phyloP scores from a whole-genome alignment of 2,329 filamentous ascomycete species.

The Dichotomopilus funicola region DNA sequence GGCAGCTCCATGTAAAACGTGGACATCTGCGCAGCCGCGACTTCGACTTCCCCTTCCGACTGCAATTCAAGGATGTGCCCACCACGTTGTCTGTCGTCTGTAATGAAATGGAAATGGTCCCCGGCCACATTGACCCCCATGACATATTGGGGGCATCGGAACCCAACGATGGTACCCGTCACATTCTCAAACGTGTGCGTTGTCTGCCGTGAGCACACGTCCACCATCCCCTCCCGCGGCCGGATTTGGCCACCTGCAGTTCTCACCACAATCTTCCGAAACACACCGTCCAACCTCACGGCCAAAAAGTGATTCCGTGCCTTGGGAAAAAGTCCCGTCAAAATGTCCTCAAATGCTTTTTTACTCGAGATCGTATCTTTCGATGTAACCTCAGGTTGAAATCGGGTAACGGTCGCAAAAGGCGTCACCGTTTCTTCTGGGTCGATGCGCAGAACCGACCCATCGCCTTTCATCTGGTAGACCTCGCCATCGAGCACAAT shows the following conservation, averaged over 20 bases:
- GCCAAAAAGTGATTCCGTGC: conserved; percentile 28
- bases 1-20: conserved; percentile 30
- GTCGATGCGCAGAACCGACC: conserved; percentile 24
- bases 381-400: conserved; percentile 22
- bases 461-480: conserved; percentile 33
- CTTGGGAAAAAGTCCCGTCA: conserved; percentile 23
- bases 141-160: conserved; percentile 28
- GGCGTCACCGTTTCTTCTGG: conserved; percentile 26
- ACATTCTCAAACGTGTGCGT: conserved; percentile 25
- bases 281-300: conserved; percentile 28
- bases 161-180: conserved; percentile 29
- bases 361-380: conserved; percentile 25
- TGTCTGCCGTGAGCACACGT: conserved; percentile 27
- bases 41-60: conserved; percentile 28
- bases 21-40: conserved; percentile 26
- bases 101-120: conserved; percentile 32
- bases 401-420: conserved; percentile 31
- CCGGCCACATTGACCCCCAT: conserved; percentile 32
- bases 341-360: conserved; percentile 21
- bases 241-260: conserved; percentile 29
- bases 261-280: conserved; percentile 27
- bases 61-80: conserved; percentile 30
- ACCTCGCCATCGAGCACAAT: conserved; percentile 29
- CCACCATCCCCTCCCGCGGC: conserved; percentile 26
- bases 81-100: conserved; percentile 26